Evolutionary conservation across 805 yeast genomes (phyloP), one percentile per base, ranked within the genome.

Genomic region (Cyberlindnera americana): DNA sequence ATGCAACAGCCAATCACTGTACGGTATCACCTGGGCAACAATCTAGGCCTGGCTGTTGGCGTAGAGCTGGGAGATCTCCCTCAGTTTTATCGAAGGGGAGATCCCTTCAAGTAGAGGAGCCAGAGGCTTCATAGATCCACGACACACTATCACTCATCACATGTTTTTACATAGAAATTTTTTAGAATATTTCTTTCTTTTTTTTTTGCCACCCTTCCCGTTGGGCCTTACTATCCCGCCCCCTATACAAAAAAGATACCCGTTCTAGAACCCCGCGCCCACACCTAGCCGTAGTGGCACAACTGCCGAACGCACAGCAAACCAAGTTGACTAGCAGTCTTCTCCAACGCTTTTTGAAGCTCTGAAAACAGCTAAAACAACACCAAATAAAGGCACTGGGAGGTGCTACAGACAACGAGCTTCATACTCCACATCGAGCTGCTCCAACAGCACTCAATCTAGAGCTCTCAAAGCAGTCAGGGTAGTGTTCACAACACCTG

Each of bases 11-110:
- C 46, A 42, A 42, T 42, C 46, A 42, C 19, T 38, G 45, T 28
- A 22, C 34, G 38, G 33, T 18, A 37, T 42, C 46, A 35, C 46
- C 41, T 31, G 40, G 46, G 46, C 46, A 42, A 42, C 46, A 38
- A 42, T 42, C 46, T 24, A 14, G 34, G 30, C 25, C 32, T 22
- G 33, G 29, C 18, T 18, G 12, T 18, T 19, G 21, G 21, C 14
- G 7, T 13, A 8, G 6, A 13, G 31, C 21, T 29, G 31, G 14
- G 24, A 8, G 24, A 22, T 8, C n/a, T n/a, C n/a, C n/a, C n/a
- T n/a, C n/a, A n/a, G n/a, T n/a, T n/a, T n/a, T n/a, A n/a, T n/a
- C n/a, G n/a, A n/a, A n/a, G n/a, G n/a, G n/a, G n/a, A n/a, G n/a
- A n/a, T n/a, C n/a, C n/a, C n/a, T n/a, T n/a, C n/a, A n/a, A n/a